phyloP scores from a whole-genome alignment of 306 rosid species.

The Macrotyloma uniflorum region DNA sequence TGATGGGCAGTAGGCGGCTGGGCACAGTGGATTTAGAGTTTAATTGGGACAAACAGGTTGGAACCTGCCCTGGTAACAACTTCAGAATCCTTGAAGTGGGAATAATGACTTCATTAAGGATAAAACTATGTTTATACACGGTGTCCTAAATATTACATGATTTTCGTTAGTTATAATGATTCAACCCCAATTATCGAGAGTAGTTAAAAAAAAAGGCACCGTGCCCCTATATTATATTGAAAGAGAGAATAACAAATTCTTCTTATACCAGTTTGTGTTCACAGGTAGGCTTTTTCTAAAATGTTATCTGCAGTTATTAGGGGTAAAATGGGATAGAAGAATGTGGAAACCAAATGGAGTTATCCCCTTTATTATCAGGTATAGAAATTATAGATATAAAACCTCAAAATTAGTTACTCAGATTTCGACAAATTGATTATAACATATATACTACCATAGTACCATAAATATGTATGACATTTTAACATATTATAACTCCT shows the following conservation, averaged over 20 bases:
- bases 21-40: background rate
- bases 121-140: background rate
- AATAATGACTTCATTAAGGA: background rate
- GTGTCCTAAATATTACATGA: background rate
- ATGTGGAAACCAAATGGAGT: background rate
- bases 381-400: background rate
- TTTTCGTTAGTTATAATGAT: background rate
- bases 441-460: background rate
- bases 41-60: background rate
- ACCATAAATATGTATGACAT: slow-evolving; percentile 22
- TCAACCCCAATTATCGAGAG: background rate
- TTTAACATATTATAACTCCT: slow-evolving; percentile 8
- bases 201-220: background rate
- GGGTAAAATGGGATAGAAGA: background rate
- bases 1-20: background rate
- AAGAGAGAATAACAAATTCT: background rate
- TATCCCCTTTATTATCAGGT: background rate
- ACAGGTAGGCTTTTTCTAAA: background rate
- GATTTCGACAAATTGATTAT: background rate
- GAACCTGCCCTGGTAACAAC: background rate
- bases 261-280: background rate
- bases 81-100: background rate
- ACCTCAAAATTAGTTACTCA: background rate
- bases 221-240: background rate
- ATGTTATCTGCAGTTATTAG: background rate